phyloP scores from a whole-genome alignment of 768 basidiomycete species.

The Rhizopogon vesiculosus region DNA sequence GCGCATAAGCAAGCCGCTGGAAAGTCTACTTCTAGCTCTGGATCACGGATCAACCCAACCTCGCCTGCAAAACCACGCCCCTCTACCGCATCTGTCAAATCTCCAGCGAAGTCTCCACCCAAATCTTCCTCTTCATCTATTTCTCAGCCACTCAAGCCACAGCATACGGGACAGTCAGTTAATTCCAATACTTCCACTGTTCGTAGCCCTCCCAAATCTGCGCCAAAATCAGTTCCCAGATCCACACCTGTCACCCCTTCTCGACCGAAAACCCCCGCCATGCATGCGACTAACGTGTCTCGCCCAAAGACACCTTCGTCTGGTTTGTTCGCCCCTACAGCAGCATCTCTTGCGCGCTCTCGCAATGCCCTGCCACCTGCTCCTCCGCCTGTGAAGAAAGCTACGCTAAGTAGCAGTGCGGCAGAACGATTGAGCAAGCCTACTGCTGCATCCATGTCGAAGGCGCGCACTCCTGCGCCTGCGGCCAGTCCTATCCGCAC shows the following conservation, averaged over 20 bases:
- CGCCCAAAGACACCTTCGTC: slow-evolving; percentile 61
- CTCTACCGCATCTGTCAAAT: slow-evolving; percentile 13
- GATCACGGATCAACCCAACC: slow-evolving; percentile 10
- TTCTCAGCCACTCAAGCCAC: slow-evolving; percentile 32
- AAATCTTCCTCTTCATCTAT: slow-evolving; percentile 29
- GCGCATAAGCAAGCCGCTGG: slow-evolving; percentile 9
- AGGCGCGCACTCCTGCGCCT: slow-evolving; percentile 38
- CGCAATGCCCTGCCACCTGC: slow-evolving; percentile 47
- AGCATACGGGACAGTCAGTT: slow-evolving; percentile 39
- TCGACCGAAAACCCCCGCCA: slow-evolving; percentile 32
- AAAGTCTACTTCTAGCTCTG: slow-evolving; percentile 20
- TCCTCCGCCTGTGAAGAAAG: slow-evolving; percentile 50
- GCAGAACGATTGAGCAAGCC: slow-evolving; percentile 75
- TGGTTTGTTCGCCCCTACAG: slow-evolving; percentile 77
- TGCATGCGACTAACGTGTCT: slow-evolving; percentile 12
- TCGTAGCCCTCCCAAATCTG: slow-evolving; percentile 16
- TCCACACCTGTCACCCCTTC: slow-evolving; percentile 28
- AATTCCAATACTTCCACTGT: slow-evolving; percentile 25
- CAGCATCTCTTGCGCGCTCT: slow-evolving; percentile 70
- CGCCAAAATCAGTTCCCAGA: slow-evolving; percentile 11
- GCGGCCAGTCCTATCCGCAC: slow-evolving; percentile 18
- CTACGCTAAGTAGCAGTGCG: slow-evolving; percentile 45
- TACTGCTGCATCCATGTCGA: slow-evolving; percentile 73
- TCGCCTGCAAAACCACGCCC: slow-evolving; percentile 28
- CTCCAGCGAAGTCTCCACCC: slow-evolving; percentile 20